Evolutionary conservation across 495 filamentous ascomycete species (phyloP), one percentile per base, ranked within the genome.

Genomic region (Podospora sp.): DNA sequence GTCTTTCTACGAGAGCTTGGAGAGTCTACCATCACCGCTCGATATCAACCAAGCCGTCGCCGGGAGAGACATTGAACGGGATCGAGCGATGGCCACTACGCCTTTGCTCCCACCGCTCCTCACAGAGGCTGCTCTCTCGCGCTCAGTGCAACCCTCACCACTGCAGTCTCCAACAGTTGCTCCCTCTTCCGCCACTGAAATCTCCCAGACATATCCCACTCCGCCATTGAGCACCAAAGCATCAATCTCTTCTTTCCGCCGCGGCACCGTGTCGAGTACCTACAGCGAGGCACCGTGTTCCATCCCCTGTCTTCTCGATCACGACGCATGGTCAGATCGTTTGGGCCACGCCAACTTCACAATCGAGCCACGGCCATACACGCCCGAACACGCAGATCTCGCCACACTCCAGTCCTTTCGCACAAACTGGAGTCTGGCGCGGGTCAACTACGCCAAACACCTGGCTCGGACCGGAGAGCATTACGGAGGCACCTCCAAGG

Each of bases 281-380:
- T 69, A 73, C 33, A 70, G 71, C 27, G 81, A 84, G 21, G 65
- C 80, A 0, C 76, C 79, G 6, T 75, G 75, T 0, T 78, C 78
- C 8, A 87, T 92, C 12, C 83, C 84, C 5, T 78, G 85, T 20
- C 79, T 91, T 0, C 83, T 86, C 6, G 87, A 91, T 59, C 84
- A 86, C 11, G 93, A 97, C 75, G 84, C 87, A 65, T 97, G 93
- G 93, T 88, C 92, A 6, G 85, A 87, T 70, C 88, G 87, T 65
- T 86, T 97, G 3, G 93, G 93, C 16, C 93, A 97, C 73, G 92
- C 93, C 53, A 96, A 97, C 74, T 97, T 94, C 78, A 93, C 86
- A 71, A 95, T 97, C 68, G 80, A 88, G 18, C 93, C 93, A 1
- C 88, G 88, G 72, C 93, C 93, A 0, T 96, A 97, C 71, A 70